A percentile compares a stretch with the other conserved stretches of the same genome.
Conservation (phyloP, 345 rosid species). For the Cardamine occulta region DNA sequence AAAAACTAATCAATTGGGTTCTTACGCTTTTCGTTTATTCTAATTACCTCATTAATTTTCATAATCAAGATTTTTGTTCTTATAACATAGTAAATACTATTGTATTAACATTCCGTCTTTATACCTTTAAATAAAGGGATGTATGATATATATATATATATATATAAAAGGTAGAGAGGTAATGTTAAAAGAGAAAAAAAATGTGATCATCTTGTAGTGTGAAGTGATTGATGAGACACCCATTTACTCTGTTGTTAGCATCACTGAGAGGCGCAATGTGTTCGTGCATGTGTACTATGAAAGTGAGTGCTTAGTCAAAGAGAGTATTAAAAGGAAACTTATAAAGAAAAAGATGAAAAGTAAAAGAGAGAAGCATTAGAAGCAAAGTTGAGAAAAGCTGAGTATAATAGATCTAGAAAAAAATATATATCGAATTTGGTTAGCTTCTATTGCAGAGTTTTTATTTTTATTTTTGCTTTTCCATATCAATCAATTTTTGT, state of each 20-base stretch:
- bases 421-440: constrained; percentile 3
- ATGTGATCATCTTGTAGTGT: constrained; percentile 33
- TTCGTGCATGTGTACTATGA: constrained; percentile 45
- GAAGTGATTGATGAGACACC: constrained; percentile 38
- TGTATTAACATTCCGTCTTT: neutral
- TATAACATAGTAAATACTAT: neutral
- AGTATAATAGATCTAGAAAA: constrained; percentile 8
- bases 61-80: neutral
- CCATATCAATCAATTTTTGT: constrained; percentile 25
- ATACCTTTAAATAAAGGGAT: neutral
- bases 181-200: neutral
- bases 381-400: constrained; percentile 26
- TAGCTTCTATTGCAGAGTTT: constrained; percentile 25
- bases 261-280: constrained; percentile 39
- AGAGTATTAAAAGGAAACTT: constrained; percentile 23
- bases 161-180: neutral
- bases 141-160: neutral
- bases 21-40: neutral
- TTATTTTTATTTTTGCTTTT: constrained; percentile 12
- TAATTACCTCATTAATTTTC: constrained; percentile 7
- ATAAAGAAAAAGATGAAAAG: neutral
- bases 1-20: constrained; percentile 1
- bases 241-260: constrained; percentile 29
- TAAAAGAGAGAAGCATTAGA: constrained; percentile 24
- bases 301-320: constrained; percentile 47